Base-by-base conservation (phyloP, 2,329 filamentous ascomycete genomes). In the Endothia cerciana region DNA sequence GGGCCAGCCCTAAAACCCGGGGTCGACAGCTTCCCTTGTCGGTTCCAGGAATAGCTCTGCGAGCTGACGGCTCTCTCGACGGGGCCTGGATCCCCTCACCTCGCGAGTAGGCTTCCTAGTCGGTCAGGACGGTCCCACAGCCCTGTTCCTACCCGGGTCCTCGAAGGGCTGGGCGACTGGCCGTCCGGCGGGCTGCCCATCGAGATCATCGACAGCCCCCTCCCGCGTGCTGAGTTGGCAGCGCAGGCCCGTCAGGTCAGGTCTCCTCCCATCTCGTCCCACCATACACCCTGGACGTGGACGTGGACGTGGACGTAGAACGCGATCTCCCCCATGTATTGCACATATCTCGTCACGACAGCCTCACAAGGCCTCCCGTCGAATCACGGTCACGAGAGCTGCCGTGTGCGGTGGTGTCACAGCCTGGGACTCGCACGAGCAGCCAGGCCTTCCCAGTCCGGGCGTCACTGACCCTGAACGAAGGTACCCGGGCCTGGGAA, bases 1-100 rank as follows among this genome's bases (percentile, higher is more conserved):
- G 43, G 55, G 15, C 65, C 65, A 66, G 65, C 65, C 65, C 61
- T 63, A 66, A 66, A 66, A 66, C 60, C 65, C 51, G 65, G 65
- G 65, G 65, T 66, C 43, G 60, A 53, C 60, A 38, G 62, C 45
- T n/a, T 59, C 40, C 45, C 33, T 59, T 53, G 55, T 53, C 47
- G 40, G 0, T 45, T 59, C 49, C 55, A 63, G 64, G 64, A 60
- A 57, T 60, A 51, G 45, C 61, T 38, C 41, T 57, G 40, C 51
- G 41, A 10, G 51, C n/a, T 30, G 36, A 62, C 36, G 28, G n/a
- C 28, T 33, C 58, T 25, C 10, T 38, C 30, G 19, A 17, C 11
- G 4, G 7, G 40, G 30, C 11, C 33, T 40, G n/a, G n/a, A 30
- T 41, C 33, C 1, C 30, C 43, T 11, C 58, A 11, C 5, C 22